Percentiles rank a stretch among this genome's conserved stretches.
Conservation (phyloP, 768 basidiomycete genomes). For the Lactifluus echinatus region DNA sequence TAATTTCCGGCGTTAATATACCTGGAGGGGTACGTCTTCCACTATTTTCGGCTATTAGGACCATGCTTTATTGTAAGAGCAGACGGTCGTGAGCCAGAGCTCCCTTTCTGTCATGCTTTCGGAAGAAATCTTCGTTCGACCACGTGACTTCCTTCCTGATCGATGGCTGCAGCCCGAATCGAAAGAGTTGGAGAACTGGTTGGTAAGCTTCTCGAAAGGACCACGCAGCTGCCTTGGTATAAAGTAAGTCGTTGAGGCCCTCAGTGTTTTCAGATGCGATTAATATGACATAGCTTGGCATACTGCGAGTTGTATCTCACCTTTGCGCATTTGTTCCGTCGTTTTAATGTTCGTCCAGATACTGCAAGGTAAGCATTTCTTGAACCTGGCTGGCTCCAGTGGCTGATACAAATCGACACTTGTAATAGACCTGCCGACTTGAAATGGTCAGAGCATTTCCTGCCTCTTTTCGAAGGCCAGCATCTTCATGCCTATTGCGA, state of each 20-base stretch:
- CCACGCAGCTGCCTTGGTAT: not conserved
- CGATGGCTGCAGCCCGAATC: constrained; percentile 15
- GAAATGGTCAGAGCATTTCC: constrained; percentile 12
- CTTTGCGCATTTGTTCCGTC: constrained; percentile 21
- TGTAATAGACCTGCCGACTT: constrained; percentile 3
- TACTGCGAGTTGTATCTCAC: constrained; percentile 21
- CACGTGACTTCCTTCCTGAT: constrained; percentile 16
- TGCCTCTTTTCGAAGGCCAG: constrained; percentile 8
- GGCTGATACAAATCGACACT: not conserved
- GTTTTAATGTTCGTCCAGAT: constrained; percentile 17
- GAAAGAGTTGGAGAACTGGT: constrained; percentile 8
- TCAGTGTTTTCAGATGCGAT: too few species aligned
- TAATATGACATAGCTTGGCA: constrained; percentile 6
- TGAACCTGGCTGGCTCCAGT: too few species aligned
- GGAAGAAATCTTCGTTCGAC: constrained; percentile 15
- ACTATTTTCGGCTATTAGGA: not conserved
- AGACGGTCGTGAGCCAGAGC: constrained; percentile 15
- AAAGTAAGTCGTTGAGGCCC: not conserved
- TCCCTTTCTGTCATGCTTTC: constrained; percentile 9
- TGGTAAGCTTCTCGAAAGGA: not conserved
- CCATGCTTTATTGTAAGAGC: not conserved
- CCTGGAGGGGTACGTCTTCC: constrained; percentile 13
- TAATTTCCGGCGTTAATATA: constrained; percentile 4
- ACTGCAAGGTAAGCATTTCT: not conserved
- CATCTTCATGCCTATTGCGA: constrained; percentile 11